Percentiles rank a stretch among this genome's conserved stretches.
Conservation (phyloP, 2,329 filamentous ascomycete genomes). For the Sordariomycetes sp. region DNA sequence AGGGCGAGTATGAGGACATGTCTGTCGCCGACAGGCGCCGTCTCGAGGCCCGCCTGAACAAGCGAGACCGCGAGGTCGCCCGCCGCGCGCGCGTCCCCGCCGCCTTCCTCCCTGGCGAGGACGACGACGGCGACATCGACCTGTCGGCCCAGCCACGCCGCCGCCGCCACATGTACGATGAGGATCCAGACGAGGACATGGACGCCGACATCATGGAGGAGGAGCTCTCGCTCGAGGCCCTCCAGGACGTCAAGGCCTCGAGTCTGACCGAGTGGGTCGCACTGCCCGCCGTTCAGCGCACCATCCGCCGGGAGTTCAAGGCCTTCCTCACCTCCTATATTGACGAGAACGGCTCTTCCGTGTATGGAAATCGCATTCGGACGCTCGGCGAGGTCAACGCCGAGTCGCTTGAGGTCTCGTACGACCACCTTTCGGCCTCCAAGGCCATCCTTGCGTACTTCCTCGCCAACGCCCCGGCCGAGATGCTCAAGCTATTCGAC, state of each 20-base stretch:
- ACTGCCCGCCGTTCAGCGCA: constrained; percentile 77
- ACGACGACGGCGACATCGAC: constrained; percentile 74
- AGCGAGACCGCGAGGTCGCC: constrained; percentile 59
- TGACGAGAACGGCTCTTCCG: constrained; percentile 76
- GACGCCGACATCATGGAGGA: constrained; percentile 90
- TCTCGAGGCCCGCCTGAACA: constrained; percentile 60
- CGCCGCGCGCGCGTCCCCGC: constrained; percentile 54
- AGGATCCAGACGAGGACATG: constrained; percentile 87
- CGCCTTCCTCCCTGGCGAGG: constrained; percentile 68
- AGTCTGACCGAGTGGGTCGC: constrained; percentile 94
- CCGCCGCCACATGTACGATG: constrained; percentile 82
- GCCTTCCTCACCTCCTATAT: constrained; percentile 93
- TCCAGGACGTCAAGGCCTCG: constrained; percentile 85
- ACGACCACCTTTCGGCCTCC: constrained; percentile 76
- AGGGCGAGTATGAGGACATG: constrained; percentile 60
- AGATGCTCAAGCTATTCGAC: constrained; percentile 92
- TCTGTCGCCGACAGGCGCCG: constrained; percentile 52
- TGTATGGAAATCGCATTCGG: constrained; percentile 88
- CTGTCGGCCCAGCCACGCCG: constrained; percentile 75
- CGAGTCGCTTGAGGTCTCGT: constrained; percentile 91
- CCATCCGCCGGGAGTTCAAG: constrained; percentile 94
- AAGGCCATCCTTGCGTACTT: constrained; percentile 95
- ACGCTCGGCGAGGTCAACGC: constrained; percentile 96
- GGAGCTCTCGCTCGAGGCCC: constrained; percentile 80
- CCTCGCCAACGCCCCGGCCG: constrained; percentile 86